These are phyloP conservation scores for Sporothrix euskadiensis DNA, from an alignment of 2,329 filamentous ascomycete species.

Conservation along the genomic window DNA sequence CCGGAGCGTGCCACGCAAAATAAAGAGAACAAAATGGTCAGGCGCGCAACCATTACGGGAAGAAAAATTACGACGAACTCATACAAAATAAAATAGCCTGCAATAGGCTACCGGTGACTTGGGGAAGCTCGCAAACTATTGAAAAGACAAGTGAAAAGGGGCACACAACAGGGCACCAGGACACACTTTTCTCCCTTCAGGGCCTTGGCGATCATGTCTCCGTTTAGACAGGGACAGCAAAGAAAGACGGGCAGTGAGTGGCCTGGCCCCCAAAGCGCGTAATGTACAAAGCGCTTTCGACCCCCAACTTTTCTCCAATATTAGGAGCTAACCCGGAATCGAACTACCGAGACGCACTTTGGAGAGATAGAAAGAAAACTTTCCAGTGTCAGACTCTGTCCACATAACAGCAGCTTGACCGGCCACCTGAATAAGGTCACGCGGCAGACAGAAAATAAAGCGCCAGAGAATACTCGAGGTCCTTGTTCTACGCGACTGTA, in stretches of 20 bases:
- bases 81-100: neutral
- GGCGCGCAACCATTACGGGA: neutral
- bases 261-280: neutral
- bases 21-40: neutral
- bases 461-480: no score
- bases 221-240: neutral
- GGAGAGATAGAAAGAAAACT: neutral
- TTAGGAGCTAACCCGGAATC: neutral
- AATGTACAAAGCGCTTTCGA: neutral
- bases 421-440: neutral
- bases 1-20: neutral
- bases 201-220: conserved; percentile 4
- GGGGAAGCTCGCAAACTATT: neutral
- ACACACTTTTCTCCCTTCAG: neutral
- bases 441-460: neutral
- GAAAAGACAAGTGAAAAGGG: neutral
- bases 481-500: no score
- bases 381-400: neutral
- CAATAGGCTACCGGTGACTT: neutral
- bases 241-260: neutral
- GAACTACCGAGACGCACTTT: neutral
- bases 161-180: neutral
- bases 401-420: neutral
- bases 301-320: neutral
- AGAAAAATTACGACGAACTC: neutral